phyloP scores from a whole-genome alignment of 192 early-diverging fungal genomes.

The Backusella tuberculispora region DNA sequence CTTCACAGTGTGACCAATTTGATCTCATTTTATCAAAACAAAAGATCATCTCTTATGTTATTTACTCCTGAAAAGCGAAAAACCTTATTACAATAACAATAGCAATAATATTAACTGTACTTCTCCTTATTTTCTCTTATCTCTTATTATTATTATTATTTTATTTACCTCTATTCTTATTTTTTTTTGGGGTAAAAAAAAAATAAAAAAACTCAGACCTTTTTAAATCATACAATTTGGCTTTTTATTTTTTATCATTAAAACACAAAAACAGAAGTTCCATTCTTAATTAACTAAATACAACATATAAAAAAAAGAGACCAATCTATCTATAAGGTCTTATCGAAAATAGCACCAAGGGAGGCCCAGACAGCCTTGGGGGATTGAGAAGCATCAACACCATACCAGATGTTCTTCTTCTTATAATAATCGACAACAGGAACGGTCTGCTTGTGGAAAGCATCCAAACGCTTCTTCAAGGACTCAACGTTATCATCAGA shows the following conservation, averaged over 20 bases:
- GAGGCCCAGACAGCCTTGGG: constrained; percentile 89
- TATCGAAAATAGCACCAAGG: constrained; percentile 87
- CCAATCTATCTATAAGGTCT: constrained; percentile 37
- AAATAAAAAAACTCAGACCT: not conserved
- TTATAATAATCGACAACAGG: constrained; percentile 92
- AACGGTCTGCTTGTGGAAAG: constrained; percentile 83
- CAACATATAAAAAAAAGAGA: constrained; percentile 7
- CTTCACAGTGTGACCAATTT: not conserved
- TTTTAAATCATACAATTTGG: constrained; percentile 2
- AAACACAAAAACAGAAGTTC: constrained; percentile 15
- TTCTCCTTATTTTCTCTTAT: not conserved
- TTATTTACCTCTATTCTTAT: not conserved
- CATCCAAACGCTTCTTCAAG: constrained; percentile 87
- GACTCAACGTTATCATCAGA: constrained; percentile 97
- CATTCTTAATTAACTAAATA: constrained; percentile 4
- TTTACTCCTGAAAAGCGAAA: not conserved
- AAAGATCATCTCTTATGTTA: not conserved
- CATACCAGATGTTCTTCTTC: constrained; percentile 88
- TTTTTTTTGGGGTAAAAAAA: constrained; percentile 3
- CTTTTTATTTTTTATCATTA: not conserved
- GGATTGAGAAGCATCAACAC: constrained; percentile 92
- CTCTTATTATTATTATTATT: not conserved
- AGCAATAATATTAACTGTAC: not conserved
- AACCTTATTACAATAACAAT: not conserved
- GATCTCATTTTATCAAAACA: not conserved